Evolutionary conservation across 257 asterid genomes (phyloP), one percentile per base, ranked within the genome.

Genomic region (Solanum piurae): DNA sequence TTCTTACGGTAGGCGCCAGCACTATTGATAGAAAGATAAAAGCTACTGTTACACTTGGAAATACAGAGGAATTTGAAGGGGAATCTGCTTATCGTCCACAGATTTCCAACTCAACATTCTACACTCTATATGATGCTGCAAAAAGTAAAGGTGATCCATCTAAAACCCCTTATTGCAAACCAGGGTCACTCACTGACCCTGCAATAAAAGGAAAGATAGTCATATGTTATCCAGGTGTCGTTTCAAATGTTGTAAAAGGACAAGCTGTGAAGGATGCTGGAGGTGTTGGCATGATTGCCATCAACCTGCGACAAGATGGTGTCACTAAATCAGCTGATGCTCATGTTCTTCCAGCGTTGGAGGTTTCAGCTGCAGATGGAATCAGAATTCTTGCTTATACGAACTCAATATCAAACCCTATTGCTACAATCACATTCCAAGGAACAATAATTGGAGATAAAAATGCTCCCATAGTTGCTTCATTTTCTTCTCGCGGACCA

Each of bases 401-500:
- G 1, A 89, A 86, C 34, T 89, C 94, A 9, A 49, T 92, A 3
- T 25, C 84, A 2, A 12, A 29, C 0, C 92, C 94, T 1, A 72
- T 29, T 2, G 92, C 93, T 1, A 49, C 89, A n/a, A 27, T 92
- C 21, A 36, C 52, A 1, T 92, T 90, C 90, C 88, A 87, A 88
- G 95, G 95, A 64, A 93, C 95, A 3, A 31, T 90, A 14, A 90
- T 90, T 1, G 98, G 94, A 0, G 93, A 90, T 12, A n/a, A 66
- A 10, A 75, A 71, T 8, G 94, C 94, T 33, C 98, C 96, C 0
- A 27, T 38, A 0, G 93, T 94, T 23, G 92, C 94, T 2, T 34
- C 86, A 2, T 93, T 91, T 84, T 93, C 98, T 1, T 80, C 95
- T 5, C 83, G 95, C 12, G 98, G 96, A 2, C 97, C 97, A 0